phyloP scores from a whole-genome alignment of 164 flowering plant genomes.

The Magnolia officinalis region DNA sequence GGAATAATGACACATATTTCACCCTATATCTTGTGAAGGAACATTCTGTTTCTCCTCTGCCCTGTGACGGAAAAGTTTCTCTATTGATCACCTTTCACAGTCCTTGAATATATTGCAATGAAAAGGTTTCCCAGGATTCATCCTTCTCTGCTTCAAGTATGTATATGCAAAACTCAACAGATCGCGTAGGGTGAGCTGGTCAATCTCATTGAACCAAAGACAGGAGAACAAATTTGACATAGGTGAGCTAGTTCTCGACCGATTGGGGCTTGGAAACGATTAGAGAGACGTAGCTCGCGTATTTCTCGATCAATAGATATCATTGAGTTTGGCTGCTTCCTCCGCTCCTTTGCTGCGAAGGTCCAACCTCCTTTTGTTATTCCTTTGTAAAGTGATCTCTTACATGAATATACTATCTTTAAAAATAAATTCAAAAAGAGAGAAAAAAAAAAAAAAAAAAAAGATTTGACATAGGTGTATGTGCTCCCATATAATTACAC shows the following conservation, averaged over 20 bases:
- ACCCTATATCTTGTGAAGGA: conserved; percentile 27
- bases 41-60: conserved; percentile 56
- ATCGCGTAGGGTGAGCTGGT: conserved; percentile 92
- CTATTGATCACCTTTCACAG: conserved; percentile 76
- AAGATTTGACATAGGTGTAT: no score
- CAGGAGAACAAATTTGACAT: conserved; percentile 98
- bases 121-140: conserved; percentile 74
- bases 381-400: no score
- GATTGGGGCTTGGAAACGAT: no score
- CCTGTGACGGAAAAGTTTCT: conserved; percentile 74
- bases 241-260: conserved; percentile 33
- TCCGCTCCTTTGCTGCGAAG: no score
- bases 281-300: no score
- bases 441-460: no score
- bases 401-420: no score
- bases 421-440: no score
- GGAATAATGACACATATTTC: conserved; percentile 1
- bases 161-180: conserved; percentile 96
- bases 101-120: conserved; percentile 96
- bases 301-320: no score
- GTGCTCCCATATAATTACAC: no score
- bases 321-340: no score
- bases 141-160: conserved; percentile 71
- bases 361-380: no score
- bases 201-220: conserved; percentile 99